Base-by-base conservation (phyloP, 1,284 basidiomycete species). In the Microbotryum lychnidis-dioicae region DNA sequence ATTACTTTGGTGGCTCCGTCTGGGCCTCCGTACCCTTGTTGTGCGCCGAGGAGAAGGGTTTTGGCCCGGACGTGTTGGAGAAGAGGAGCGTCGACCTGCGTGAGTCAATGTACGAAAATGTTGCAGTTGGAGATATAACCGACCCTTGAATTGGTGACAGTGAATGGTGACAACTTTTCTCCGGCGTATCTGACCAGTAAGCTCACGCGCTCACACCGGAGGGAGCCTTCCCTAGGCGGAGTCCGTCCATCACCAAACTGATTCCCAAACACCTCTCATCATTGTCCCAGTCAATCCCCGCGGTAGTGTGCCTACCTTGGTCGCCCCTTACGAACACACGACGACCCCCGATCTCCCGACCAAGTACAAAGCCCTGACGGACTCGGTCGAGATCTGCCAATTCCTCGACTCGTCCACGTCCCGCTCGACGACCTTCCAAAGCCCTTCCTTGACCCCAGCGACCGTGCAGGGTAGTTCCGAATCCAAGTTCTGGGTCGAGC, bases 111-210 rank as follows among this genome's bases (percentile, higher is more conserved):
- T 27, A 27, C 27, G 4, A 5, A 5, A 27, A 27, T 27, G 0
- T 27, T 1, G 27, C 5, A 27, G 27, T 6, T 27, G 27, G 27
- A 27, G 5, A 27, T 27, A 27, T 6, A 27, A 27, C 27, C 5
- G 27, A 18, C 12, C 33, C 14, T 14, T 8, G 8, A 4, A 8
- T 42, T n/a, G 50, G 27, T 27, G 20, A 18, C 61, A 78, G 77
- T 71, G 60, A 75, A 75, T 63, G 78, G 78, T 55, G 75, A 78
- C 73, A 79, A 78, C 67, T 79, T 79, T 58, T 66, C 74, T 2
- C 76, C 76, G 4, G 70, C 73, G 0, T 78, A 75, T 65, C 66
- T 78, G 4, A 75, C 74, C 73, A 77, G 64, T 71, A 73, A 64
- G 37, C 53, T 42, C 47, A 33, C 14, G 37, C 37, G 12, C 37